phyloP scores from a whole-genome alignment of 352 stramenopile genomes.

The Phytophthora idaei region DNA sequence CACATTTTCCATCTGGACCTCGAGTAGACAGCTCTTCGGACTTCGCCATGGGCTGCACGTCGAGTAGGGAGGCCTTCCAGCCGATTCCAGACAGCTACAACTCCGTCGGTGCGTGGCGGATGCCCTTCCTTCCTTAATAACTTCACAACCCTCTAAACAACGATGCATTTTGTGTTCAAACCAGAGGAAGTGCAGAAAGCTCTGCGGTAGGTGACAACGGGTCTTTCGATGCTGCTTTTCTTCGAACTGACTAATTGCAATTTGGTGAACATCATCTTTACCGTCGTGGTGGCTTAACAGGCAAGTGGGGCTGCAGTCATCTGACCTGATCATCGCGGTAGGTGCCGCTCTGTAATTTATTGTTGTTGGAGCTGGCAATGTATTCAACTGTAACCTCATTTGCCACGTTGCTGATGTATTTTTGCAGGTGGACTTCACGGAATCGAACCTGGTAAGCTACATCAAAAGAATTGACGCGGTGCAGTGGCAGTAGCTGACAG shows the following conservation, averaged over 20 bases:
- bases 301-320: conserved; percentile 66
- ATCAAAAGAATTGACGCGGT: background rate
- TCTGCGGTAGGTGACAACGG: conserved; percentile 27
- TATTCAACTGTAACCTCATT: background rate
- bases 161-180: background rate
- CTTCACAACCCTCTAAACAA: no score
- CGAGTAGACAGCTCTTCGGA: conserved; percentile 13
- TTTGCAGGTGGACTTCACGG: conserved; percentile 58
- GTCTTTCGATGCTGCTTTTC: background rate
- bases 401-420: conserved; percentile 1
- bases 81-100: conserved; percentile 40
- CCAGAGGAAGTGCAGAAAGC: conserved; percentile 60
- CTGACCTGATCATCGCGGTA: conserved; percentile 65
- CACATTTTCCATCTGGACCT: conserved; percentile 22
- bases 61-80: conserved; percentile 35
- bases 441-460: conserved; percentile 60
- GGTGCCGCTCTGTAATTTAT: background rate
- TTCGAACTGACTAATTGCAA: background rate
- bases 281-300: conserved; percentile 18
- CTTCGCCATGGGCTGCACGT: conserved; percentile 35
- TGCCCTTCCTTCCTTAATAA: no score
- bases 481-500: conserved; percentile 7
- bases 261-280: background rate
- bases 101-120: conserved; percentile 32
- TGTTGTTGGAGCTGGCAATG: background rate